Conservation (phyloP, 176 grass and related monocot genomes). For the Eleusine coracana region DNA sequence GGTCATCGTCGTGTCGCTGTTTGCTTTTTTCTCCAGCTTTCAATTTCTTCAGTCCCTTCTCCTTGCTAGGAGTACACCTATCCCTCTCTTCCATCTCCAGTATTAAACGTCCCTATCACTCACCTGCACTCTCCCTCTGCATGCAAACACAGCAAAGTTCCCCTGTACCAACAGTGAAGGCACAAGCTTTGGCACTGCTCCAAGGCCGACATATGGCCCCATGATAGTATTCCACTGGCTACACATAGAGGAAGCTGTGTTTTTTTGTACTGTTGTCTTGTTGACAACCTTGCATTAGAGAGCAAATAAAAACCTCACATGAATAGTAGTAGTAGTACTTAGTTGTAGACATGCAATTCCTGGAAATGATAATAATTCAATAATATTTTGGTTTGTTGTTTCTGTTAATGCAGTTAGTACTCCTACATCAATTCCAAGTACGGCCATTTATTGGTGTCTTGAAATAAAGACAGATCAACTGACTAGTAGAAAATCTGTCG, state of each 20-base stretch:
- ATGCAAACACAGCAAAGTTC: background rate
- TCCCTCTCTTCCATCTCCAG: background rate
- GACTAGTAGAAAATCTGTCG: background rate
- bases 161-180: conserved; percentile 9
- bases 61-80: background rate
- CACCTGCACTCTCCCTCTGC: conserved; percentile 1
- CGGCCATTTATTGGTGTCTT: background rate
- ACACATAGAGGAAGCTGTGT: too few relatives aligned
- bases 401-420: background rate
- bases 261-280: background rate
- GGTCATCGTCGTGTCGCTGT: conserved; percentile 40
- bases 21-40: conserved; percentile 23
- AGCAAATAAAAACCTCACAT: background rate
- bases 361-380: background rate
- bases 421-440: background rate
- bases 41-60: conserved; percentile 14
- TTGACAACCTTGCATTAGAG: background rate
- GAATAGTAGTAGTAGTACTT: background rate
- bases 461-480: background rate
- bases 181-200: background rate
- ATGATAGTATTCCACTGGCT: background rate
- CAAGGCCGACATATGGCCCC: conserved; percentile 16
- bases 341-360: background rate
- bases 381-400: background rate
- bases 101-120: conserved; percentile 35